Base-by-base conservation (phyloP, 208 protist species). In the Endotrypanum monterogeii region DNA sequence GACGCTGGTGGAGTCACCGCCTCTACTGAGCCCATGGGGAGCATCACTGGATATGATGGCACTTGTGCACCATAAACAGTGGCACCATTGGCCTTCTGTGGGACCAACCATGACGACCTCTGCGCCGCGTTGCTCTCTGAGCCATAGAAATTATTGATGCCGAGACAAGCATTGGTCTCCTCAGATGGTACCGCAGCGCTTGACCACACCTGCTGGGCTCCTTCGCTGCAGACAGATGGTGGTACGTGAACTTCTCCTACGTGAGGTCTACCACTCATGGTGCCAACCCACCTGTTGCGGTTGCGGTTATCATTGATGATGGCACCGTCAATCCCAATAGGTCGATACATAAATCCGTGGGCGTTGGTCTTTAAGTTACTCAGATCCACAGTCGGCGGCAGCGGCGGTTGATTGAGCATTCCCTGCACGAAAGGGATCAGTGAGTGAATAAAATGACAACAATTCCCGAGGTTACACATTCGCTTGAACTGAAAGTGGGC, bases 401-500 rank as follows among this genome's bases (percentile, higher is more conserved):
- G 51, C 37, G 65, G 56, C 6, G 85, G 79, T 37, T 82, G 76
- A 44, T 86, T 84, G 7, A 80, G 70, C 51, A 79, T 65, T 9
- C 74, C 61, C 51, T 91, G 84, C 37, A 91, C 76, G 54, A 85
- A 91, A 3, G 87, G 89, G 23, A 92, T 80, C 5, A 92, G 66
- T 1, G 89, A 89, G 66, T 94, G 89, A 57, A 94, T 92, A 56
- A 94, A 94, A 67, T 85, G 82, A 73, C 89, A 94, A 0, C 67
- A 71, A 8, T 61, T 54, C 18, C 89, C 89, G 5, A 90, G 63
- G 56, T 90, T 85, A 69, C 89, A 94, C 83, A 94, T 89, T 28
- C 85, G 80, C 68, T 92, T 94, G 61, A 92, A 92, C 80, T 94
- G 89, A 54, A 94, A 94, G 73, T 94, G 89, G 4, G 89, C 89